Evolutionary conservation across 1,284 basidiomycete species (phyloP).

Genomic region (Cryptococcus sp.): DNA sequence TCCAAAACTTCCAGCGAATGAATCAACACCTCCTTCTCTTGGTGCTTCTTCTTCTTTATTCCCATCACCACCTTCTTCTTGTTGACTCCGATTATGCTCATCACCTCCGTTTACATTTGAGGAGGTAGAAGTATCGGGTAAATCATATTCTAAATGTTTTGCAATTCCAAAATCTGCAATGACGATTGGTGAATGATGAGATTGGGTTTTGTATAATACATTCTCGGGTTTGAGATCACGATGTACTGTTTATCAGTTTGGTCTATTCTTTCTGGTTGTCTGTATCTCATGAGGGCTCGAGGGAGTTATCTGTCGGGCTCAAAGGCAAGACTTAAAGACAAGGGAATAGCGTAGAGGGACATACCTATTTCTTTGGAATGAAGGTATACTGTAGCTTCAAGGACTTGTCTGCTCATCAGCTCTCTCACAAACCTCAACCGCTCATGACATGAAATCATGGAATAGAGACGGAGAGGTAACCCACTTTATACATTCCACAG

Average conservation of each 20-base stretch:
- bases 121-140: too few species aligned
- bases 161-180: conserved; percentile 98
- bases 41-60: neutral
- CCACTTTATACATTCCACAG: conserved; percentile 64
- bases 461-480: too few species aligned
- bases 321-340: too few species aligned
- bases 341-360: neutral
- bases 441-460: neutral
- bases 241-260: conserved; percentile 54
- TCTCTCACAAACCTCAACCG: neutral
- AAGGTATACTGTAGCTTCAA: conserved; percentile 74
- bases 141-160: conserved; percentile 73
- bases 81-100: too few species aligned
- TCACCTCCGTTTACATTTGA: too few species aligned
- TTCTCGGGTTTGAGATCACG: conserved; percentile 95
- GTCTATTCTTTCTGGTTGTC: too few species aligned
- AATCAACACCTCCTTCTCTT: conserved; percentile 67
- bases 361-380: conserved; percentile 73
- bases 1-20: conserved; percentile 83
- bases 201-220: conserved; percentile 78
- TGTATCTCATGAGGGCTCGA: too few species aligned
- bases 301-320: too few species aligned
- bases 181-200: conserved; percentile 70
- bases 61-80: neutral
- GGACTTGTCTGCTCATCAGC: conserved; percentile 49